Evolutionary conservation across 2,329 filamentous ascomycete genomes (phyloP), one percentile per base, ranked within the genome.

Genomic region (Phialophora tarda): DNA sequence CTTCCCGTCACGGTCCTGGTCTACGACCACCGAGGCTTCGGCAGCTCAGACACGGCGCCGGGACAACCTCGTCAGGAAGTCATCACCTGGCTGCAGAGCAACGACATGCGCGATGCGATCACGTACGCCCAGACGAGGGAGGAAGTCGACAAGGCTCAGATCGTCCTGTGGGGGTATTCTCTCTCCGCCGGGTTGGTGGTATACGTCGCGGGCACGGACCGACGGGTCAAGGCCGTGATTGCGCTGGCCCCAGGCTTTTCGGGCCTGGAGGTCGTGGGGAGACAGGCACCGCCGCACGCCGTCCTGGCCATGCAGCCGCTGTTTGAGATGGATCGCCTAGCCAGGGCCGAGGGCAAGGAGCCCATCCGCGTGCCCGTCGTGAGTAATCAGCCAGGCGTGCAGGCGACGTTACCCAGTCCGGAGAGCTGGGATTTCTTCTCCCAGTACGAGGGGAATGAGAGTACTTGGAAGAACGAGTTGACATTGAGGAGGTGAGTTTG

Each of bases 161-260:
- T 80, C 41, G 72, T 47, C 1, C 66, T 79, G 68, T 81, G 78
- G 78, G 78, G 79, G 3, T 71, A 75, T 50, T 80, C 77, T 5
- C 74, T 77, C 61, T 73, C 72, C 54, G 78, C 77, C 14, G 78
- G 77, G 12, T 73, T 80, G 72, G 76, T 76, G 2, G 63, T 81
- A 3, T 72, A 71, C 59, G 74, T 79, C 48, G 78, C 73, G n/a
- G 79, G 79, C n/a, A 71, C 74, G 2, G 79, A 82, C 64, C 73
- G 72, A 28, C 69, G 78, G 14, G 76, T 81, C 26, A 80, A 80
- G 65, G 77, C 74, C 6, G 78, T 80, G 2, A 62, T 81, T 6
- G 71, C 67, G 48, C 77, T 80, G 63, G 75, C 74, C 7, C 75
- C 77, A 21, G 72, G 69, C 11, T 73, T 77, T 14, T 67, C 73